These are phyloP conservation scores for Naganishia onofrii DNA, from an alignment of 768 basidiomycete genomes.

Conservation along the genomic window DNA sequence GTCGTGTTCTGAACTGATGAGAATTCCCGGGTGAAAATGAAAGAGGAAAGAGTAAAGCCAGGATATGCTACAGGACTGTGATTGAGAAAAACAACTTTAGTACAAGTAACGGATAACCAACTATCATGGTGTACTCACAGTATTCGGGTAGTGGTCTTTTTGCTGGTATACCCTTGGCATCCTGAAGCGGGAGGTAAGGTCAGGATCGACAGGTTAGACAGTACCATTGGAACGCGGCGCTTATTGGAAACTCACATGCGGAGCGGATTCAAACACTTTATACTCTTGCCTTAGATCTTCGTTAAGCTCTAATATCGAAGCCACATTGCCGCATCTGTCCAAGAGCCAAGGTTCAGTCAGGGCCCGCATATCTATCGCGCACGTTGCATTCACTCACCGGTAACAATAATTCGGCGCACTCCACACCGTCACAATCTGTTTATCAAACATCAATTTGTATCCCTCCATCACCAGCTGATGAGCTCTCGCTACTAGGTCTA, in stretches of 20 bases:
- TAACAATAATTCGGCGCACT: constrained; percentile 96
- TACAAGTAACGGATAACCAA: not conserved
- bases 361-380: not conserved
- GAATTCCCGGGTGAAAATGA: not conserved
- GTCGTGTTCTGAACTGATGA: not conserved
- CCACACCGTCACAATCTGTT: constrained; percentile 94
- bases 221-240: not conserved
- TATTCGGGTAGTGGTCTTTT: constrained; percentile 53
- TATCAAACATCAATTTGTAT: constrained; percentile 93
- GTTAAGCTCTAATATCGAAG: constrained; percentile 89
- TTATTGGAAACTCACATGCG: constrained; percentile 60
- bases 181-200: constrained; percentile 25
- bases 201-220: not conserved
- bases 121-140: constrained; percentile 28
- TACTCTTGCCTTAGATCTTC: constrained; percentile 91
- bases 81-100: not conserved
- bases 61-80: constrained; percentile 9
- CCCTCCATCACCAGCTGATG: constrained; percentile 99
- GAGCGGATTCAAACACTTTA: constrained; percentile 89
- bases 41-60: not conserved
- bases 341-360: not conserved
- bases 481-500: constrained; percentile 84
- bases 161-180: constrained; percentile 51
- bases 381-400: constrained; percentile 60
- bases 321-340: constrained; percentile 86